Percentiles rank a stretch among this genome's conserved stretches.
phyloP scores from a whole-genome alignment of 805 yeast genomes.

The Tetrapisispora nanseiensis region DNA sequence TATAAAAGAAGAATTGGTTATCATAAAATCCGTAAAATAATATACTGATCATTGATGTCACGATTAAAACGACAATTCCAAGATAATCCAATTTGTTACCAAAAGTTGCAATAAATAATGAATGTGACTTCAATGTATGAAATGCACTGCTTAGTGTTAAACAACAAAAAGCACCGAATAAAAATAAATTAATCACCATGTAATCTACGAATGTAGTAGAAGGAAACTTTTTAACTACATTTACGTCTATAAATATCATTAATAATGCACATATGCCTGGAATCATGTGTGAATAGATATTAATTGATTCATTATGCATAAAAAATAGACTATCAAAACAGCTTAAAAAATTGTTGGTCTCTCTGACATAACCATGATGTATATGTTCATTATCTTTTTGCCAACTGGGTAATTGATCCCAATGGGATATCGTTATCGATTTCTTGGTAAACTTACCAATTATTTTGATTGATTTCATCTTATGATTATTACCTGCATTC shows the following conservation, averaged over 20 bases:
- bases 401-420: slow-evolving; percentile 56
- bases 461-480: not conserved
- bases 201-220: slow-evolving; percentile 35
- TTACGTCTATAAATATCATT: slow-evolving; percentile 20
- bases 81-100: slow-evolving; percentile 70
- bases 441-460: not conserved
- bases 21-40: slow-evolving; percentile 43
- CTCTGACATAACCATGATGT: slow-evolving; percentile 51
- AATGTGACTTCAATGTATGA: slow-evolving; percentile 60
- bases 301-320: slow-evolving; percentile 65
- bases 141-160: slow-evolving; percentile 54
- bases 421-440: not conserved
- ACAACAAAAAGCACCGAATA: slow-evolving; percentile 49
- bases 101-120: slow-evolving; percentile 39
- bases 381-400: slow-evolving; percentile 66
- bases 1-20: slow-evolving; percentile 25
- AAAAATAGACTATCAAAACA: slow-evolving; percentile 36
- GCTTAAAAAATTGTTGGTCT: slow-evolving; percentile 28
- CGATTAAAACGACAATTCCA: slow-evolving; percentile 60
- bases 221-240: slow-evolving; percentile 31
- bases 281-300: slow-evolving; percentile 56
- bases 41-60: slow-evolving; percentile 49
- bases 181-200: slow-evolving; percentile 29
- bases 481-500: no score
- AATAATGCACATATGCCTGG: slow-evolving; percentile 28